These are phyloP conservation scores for Chaetomium globosum DNA, from an alignment of 2,329 filamentous ascomycete species.

Conservation along the genomic window DNA sequence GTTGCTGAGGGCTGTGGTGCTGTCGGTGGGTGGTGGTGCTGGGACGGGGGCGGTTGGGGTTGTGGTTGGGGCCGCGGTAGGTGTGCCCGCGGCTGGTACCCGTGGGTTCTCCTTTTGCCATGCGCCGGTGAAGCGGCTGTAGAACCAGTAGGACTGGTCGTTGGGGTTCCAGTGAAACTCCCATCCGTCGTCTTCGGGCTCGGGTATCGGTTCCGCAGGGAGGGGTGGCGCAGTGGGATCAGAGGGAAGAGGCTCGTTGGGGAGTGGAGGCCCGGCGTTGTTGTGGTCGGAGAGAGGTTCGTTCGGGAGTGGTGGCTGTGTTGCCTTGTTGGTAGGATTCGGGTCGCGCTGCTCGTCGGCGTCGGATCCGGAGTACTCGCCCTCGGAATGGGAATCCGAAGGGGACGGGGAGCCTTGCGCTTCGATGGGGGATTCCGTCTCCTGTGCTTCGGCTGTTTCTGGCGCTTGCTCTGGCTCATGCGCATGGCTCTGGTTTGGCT, in stretches of 20 bases:
- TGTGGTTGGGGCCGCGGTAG: conserved; percentile 29
- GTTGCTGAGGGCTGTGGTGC: conserved; percentile 33
- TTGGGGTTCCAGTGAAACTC: conserved; percentile 73
- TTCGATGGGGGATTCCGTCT: not conserved
- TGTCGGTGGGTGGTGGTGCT: conserved; percentile 29
- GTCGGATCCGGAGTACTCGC: conserved; percentile 27
- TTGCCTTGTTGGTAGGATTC: not conserved
- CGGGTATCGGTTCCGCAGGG: conserved; percentile 48
- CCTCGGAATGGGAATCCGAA: conserved; percentile 20
- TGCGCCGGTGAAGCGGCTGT: conserved; percentile 74
- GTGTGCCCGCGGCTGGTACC: conserved; percentile 54
- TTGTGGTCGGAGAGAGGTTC: conserved; percentile 21
- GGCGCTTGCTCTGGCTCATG: not conserved
- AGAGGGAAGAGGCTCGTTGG: conserved; percentile 34
- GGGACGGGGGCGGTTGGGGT: not conserved
- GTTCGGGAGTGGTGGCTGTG: conserved; percentile 23
- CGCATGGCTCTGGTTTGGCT: not conserved
- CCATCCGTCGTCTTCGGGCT: conserved; percentile 73
- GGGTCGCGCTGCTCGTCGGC: not conserved
- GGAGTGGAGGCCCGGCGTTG: conserved; percentile 30
- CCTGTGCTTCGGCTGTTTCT: not conserved
- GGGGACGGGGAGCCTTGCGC: not conserved
- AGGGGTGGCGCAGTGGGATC: conserved; percentile 43
- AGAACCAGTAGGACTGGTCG: conserved; percentile 76
- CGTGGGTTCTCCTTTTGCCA: conserved; percentile 89